Percentiles rank a stretch among this genome's conserved stretches.
phyloP scores from a whole-genome alignment of 2,329 filamentous ascomycete species.

The Xenoacremonium recifei region DNA sequence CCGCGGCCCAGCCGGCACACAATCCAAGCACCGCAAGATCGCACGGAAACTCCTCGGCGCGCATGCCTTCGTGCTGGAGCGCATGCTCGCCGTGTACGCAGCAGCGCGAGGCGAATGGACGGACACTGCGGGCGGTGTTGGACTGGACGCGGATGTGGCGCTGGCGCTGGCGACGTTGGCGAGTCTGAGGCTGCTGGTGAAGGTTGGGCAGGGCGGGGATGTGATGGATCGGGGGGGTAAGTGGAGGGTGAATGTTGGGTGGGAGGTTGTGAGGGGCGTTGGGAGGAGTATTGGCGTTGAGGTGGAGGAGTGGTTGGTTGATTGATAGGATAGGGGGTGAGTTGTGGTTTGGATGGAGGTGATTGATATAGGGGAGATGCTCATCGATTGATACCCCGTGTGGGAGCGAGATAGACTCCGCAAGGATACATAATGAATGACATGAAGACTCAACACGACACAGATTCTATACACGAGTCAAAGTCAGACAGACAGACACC shows the following conservation, averaged over 20 bases:
- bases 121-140: constrained; percentile 26
- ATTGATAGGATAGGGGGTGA: constrained; percentile 41
- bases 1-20: constrained; percentile 41
- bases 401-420: too few species aligned
- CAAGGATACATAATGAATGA: too few species aligned
- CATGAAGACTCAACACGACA: too few species aligned
- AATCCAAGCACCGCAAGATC: constrained; percentile 65
- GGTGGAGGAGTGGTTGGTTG: constrained; percentile 72
- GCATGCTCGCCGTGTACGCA: constrained; percentile 75
- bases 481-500: too few species aligned
- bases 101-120: constrained; percentile 61
- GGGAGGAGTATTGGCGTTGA: constrained; percentile 76
- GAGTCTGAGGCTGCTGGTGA: constrained; percentile 66
- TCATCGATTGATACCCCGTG: too few species aligned
- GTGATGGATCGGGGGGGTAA: constrained; percentile 66
- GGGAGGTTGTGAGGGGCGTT: constrained; percentile 71
- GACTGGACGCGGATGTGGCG: constrained; percentile 55
- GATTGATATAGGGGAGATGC: too few species aligned
- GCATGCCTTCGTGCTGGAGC: constrained; percentile 73
- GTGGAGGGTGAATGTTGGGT: constrained; percentile 77
- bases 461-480: too few species aligned
- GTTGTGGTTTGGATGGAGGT: too few species aligned
- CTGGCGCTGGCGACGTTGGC: constrained; percentile 71
- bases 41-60: constrained; percentile 74
- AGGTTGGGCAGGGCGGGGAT: constrained; percentile 62